A percentile compares a stretch with the other conserved stretches of the same genome.
phyloP scores from a whole-genome alignment of 176 grass and related monocot species.

The Carex parvula region DNA sequence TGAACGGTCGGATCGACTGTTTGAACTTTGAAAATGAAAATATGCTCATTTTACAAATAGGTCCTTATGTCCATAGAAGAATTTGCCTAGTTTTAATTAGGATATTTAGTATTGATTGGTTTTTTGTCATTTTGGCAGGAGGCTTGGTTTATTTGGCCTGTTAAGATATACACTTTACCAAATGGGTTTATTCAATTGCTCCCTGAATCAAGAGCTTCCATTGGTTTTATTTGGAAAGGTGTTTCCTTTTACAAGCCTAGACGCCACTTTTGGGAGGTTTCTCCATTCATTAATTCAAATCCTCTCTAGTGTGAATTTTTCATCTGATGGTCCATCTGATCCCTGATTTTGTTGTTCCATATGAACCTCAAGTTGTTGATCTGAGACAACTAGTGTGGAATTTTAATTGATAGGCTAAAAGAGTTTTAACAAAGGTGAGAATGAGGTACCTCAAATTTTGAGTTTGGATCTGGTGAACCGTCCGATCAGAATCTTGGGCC shows the following conservation, averaged over 20 bases:
- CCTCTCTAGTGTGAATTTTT: neutral
- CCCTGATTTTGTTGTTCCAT: neutral
- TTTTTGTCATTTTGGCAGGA: constrained; percentile 28
- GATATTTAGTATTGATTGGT: constrained; percentile 17
- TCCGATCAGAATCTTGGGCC: too few relatives aligned
- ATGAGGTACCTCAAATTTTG: neutral
- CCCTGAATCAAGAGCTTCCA: constrained; percentile 6
- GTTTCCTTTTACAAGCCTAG: constrained; percentile 10
- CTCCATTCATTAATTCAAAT: neutral
- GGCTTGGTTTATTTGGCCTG: neutral
- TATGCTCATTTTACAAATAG: too few relatives aligned
- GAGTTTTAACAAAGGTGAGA: neutral
- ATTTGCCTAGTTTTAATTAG: constrained; percentile 5
- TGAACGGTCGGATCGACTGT: too few relatives aligned
- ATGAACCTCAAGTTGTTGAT: neutral
- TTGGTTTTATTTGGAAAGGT: neutral
- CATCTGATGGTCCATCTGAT: neutral
- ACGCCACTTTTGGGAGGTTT: neutral
- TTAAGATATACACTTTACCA: neutral
- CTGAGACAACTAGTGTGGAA: neutral
- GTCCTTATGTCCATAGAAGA: too few relatives aligned
- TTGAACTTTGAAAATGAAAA: too few relatives aligned
- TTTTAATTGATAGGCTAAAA: neutral
- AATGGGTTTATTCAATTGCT: neutral
- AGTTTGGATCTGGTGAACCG: too few relatives aligned